Conservation (phyloP, 2,329 filamentous ascomycete genomes). For the Colletotrichum liaoningense region DNA sequence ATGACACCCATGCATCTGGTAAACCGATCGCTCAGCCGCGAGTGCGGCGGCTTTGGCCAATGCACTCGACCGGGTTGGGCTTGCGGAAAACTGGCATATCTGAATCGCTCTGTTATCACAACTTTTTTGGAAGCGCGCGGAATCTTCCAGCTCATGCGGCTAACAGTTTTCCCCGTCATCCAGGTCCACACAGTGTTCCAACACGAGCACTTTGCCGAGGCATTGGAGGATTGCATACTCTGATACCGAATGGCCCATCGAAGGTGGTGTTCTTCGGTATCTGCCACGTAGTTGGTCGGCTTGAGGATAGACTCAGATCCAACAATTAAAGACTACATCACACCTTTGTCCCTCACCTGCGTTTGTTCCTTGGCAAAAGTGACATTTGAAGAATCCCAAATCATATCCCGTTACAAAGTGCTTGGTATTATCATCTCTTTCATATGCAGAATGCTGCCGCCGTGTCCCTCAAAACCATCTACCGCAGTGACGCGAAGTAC, state of each 20-base stretch:
- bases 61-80: conserved; percentile 36
- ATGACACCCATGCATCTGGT: conserved; percentile 37
- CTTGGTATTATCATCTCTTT: conserved; percentile 31
- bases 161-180: conserved; percentile 12
- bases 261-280: not conserved
- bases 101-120: conserved; percentile 27
- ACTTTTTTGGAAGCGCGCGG: conserved; percentile 21
- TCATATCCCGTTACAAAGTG: not conserved
- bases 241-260: not conserved
- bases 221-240: not conserved
- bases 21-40: conserved; percentile 37
- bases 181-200: conserved; percentile 20
- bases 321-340: not conserved
- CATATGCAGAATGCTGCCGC: conserved; percentile 22
- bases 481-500: not conserved
- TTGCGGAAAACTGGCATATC: conserved; percentile 36
- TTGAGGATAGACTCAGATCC: not conserved
- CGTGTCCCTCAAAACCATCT: not conserved
- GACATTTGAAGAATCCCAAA: not conserved
- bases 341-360: not conserved
- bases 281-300: not conserved
- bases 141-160: conserved; percentile 24
- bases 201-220: not conserved
- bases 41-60: conserved; percentile 23
- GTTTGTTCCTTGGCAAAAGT: not conserved